These are phyloP conservation scores for Wickerhamomyces ciferrii DNA, from an alignment of 805 yeast genomes.

Conservation along the genomic window DNA sequence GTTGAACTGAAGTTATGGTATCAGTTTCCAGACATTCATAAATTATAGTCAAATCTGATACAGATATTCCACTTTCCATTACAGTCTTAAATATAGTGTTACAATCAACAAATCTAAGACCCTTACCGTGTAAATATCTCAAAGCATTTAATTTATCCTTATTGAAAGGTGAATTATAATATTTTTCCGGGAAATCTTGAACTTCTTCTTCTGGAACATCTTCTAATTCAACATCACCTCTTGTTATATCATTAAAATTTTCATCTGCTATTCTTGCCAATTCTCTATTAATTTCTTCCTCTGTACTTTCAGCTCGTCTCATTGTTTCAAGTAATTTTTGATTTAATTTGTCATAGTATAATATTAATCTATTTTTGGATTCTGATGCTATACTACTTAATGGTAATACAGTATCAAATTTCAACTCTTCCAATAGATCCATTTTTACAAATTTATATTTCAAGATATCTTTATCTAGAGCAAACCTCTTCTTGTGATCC, in stretches of 20 bases:
- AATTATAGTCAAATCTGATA: background rate
- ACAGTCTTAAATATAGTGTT: conserved; percentile 5
- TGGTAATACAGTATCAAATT: conserved; percentile 22
- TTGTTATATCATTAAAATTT: conserved; percentile 3
- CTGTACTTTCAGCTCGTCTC: conserved; percentile 5
- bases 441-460: conserved; percentile 19
- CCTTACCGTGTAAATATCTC: conserved; percentile 4
- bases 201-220: conserved; percentile 6
- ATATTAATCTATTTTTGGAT: conserved; percentile 9
- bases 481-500: conserved; percentile 9
- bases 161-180: conserved; percentile 10
- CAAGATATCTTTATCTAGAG: conserved; percentile 11
- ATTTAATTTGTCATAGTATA: conserved; percentile 10
- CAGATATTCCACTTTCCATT: background rate
- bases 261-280: conserved; percentile 15
- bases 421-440: conserved; percentile 17
- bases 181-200: conserved; percentile 13
- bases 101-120: conserved; percentile 7
- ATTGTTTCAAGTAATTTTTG: conserved; percentile 10
- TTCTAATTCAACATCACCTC: conserved; percentile 9
- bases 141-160: conserved; percentile 2
- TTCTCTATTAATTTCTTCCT: conserved; percentile 12
- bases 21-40: conserved; percentile 8
- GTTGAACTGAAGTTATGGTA: conserved; percentile 1
- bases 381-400: conserved; percentile 9